A percentile compares a stretch with the other conserved stretches of the same genome.
Conservation (phyloP, 2,329 filamentous ascomycete species). For the Xylariaceae sp. region DNA sequence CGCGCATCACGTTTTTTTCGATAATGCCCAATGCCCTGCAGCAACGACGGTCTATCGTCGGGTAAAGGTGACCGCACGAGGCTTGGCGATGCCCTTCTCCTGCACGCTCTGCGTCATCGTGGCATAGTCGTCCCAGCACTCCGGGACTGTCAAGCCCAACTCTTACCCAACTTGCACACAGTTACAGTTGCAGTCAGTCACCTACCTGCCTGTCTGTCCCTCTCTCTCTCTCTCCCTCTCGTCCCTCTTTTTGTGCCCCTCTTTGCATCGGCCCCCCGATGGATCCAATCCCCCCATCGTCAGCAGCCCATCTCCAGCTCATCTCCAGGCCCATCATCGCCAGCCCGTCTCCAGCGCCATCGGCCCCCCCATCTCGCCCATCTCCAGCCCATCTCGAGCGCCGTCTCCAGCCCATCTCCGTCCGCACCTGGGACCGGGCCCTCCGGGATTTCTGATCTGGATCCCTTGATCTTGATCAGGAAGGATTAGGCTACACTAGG, state of each 20-base stretch:
- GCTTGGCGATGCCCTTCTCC: constrained; percentile 26
- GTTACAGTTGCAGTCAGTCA: no score
- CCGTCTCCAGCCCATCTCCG: constrained; percentile 5
- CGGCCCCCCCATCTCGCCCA: background rate
- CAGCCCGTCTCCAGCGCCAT: background rate
- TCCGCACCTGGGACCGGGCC: constrained; percentile 14
- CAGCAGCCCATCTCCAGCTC: no score
- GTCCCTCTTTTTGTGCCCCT: background rate
- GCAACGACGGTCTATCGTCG: constrained; percentile 20
- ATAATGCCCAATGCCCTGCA: constrained; percentile 19
- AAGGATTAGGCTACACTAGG: constrained; percentile 2
- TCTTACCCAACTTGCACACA: constrained; percentile 19
- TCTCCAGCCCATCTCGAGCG: background rate
- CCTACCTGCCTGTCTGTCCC: no score
- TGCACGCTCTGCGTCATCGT: constrained; percentile 31
- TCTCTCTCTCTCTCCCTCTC: background rate
- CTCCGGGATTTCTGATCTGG: constrained; percentile 10
- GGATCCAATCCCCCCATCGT: constrained; percentile 22
- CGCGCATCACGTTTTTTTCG: constrained; percentile 8
- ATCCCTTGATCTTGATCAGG: constrained; percentile 2
- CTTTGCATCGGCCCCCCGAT: constrained; percentile 4
- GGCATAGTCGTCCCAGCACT: constrained; percentile 23
- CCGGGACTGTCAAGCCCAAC: constrained; percentile 24
- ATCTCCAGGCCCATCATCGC: no score
- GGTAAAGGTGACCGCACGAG: constrained; percentile 21